Conservation (phyloP, 345 rosid species). For the Dipteronia sinensis region DNA sequence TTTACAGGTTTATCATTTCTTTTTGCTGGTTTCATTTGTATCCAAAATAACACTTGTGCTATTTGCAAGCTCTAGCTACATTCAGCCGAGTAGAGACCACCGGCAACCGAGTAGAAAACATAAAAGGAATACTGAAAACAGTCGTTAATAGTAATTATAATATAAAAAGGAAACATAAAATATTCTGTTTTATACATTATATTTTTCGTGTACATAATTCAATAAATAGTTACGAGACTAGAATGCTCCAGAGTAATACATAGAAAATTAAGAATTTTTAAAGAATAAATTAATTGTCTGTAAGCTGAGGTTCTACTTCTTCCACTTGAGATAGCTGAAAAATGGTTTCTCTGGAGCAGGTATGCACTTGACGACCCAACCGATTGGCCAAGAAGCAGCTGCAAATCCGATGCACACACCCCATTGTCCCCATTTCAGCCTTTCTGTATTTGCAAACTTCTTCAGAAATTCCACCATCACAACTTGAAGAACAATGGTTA, state of each 20-base stretch:
- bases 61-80: not conserved
- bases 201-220: not conserved
- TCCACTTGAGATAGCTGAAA: slow-evolving; percentile 35
- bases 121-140: not conserved
- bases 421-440: slow-evolving; percentile 38
- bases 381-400: slow-evolving; percentile 36
- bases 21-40: not conserved
- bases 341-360: slow-evolving; percentile 3
- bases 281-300: not conserved
- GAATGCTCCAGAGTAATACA: not conserved
- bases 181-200: not conserved
- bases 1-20: not conserved
- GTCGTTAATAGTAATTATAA: not conserved
- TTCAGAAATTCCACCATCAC: slow-evolving; percentile 37
- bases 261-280: not conserved
- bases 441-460: slow-evolving; percentile 36
- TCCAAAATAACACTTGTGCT: not conserved
- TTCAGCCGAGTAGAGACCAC: not conserved
- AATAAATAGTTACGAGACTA: not conserved
- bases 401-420: slow-evolving; percentile 30
- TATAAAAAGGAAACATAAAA: not conserved
- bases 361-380: slow-evolving; percentile 29
- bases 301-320: not conserved
- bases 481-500: slow-evolving; percentile 30
- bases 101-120: no score